Evolutionary conservation across 306 rosid species (phyloP), one percentile per base, ranked within the genome.

Genomic region (Quercus parvula): DNA sequence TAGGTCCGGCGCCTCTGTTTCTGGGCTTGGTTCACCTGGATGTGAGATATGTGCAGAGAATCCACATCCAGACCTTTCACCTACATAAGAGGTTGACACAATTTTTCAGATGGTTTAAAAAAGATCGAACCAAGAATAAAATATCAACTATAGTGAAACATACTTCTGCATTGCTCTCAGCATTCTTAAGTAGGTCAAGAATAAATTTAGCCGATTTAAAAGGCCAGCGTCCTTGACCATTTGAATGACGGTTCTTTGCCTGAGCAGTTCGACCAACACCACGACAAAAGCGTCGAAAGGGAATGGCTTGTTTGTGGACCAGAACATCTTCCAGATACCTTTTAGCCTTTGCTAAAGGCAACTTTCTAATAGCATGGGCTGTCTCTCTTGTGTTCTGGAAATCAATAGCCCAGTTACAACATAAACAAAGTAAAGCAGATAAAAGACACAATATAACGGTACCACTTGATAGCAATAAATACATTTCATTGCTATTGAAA

Each of bases 161-260:
- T 56, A 86, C 92, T 81, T 84, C 88, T 1, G 88, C 90, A 61
- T 84, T 89, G 55, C 90, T 89, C 82, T 86, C 90, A 27, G 88
- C 90, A 86, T 88, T 88, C 84, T 86, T 88, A 9, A 84, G 83
- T 30, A 88, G 70, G 71, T 86, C 85, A 28, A 89, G 77, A 41
- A 86, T 80, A 67, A 86, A 89, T 28, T 73, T 70, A 0, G 90
- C 88, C 35, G 90, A 88, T 19, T 88, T 88, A 9, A 82, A 86
- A 14, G 88, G 90, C 90, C 90, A 88, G 19, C 92, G 81, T 11
- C 90, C 92, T 77, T 88, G 90, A 25, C 92, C 88, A 80, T 86
- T 86, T 18, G 92, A 84, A 63, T 88, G 92, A 38, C 88, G 83
- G 25, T 75, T 88, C 70, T 86, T 86, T 9, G 92, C 90, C 84